Base-by-base conservation (phyloP, 345 rosid species). In the Hibiscus tridactylites region DNA sequence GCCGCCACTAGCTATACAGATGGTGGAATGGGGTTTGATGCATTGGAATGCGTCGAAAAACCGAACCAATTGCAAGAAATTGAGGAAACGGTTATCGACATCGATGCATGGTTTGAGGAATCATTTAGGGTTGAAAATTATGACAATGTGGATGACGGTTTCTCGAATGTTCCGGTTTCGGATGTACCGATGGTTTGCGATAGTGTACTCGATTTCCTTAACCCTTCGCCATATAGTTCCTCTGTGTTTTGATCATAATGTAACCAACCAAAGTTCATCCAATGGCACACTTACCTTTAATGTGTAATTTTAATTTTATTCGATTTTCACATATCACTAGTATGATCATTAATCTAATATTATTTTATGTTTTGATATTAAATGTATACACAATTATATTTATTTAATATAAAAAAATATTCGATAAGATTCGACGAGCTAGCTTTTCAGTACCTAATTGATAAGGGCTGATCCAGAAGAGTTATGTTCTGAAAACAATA, bases 81-180 rank as follows among this genome's bases (percentile, higher is more conserved):
- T 3, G 54, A 46, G 31, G 57, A 44, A n/a, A 68, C 9, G 50
- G 21, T 44, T 4, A 49, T 47, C 33, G 63, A 16, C 3, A 17
- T 16, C 2, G 75, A 39, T 44, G 47, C 72, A n/a, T 79, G 79
- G 82, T 75, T 79, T 46, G 52, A 60, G 3, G 76, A 79, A 58
- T 60, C 78, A 1, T 78, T 65, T 21, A 56, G 60, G 42, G 47
- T 58, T 16, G 72, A 52, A 35, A 62, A 76, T 52, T 60, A 12
- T 53, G 33, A 64, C 11, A 64, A 42, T 64, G 53, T 12, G 4
- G 58, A 49, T 4, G 58, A 4, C 1, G 37, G 44, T 39, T 39
- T 39, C 10, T 39, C 9, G 44, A 39, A 24, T 19, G 69, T 50
- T 9, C 4, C 39, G 3, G 1, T 0, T 17, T 63, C 3, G 2